Evolutionary conservation across 2,329 filamentous ascomycete species (phyloP).

Genomic region (Coniochaeta prunicola): DNA sequence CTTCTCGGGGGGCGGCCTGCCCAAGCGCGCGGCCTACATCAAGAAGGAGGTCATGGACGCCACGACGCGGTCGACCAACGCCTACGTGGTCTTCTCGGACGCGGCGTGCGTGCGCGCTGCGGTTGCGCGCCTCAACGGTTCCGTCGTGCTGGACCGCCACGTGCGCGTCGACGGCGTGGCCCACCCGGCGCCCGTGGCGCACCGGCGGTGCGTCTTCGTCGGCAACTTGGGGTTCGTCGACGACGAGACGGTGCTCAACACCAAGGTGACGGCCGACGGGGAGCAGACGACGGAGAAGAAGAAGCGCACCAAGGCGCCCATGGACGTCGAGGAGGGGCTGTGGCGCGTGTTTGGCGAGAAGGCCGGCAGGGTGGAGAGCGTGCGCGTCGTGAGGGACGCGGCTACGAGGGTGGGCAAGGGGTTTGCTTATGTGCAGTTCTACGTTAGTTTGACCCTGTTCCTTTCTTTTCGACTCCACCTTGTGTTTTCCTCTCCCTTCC

Average conservation of each 20-base stretch:
- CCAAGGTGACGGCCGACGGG: conserved; percentile 57
- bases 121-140: conserved; percentile 73
- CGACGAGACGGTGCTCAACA: conserved; percentile 68
- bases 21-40: conserved; percentile 91
- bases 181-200: conserved; percentile 74
- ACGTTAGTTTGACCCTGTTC: conserved; percentile 35
- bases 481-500: too few species aligned
- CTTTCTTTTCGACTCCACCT: neutral
- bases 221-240: conserved; percentile 96
- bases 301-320: conserved; percentile 66
- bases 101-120: conserved; percentile 69
- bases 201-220: conserved; percentile 89
- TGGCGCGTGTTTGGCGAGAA: conserved; percentile 72
- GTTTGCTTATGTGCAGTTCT: conserved; percentile 96
- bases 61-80: conserved; percentile 89
- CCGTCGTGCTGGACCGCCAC: conserved; percentile 76
- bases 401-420: conserved; percentile 93
- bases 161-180: conserved; percentile 86
- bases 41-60: conserved; percentile 85
- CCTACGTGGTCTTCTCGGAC: conserved; percentile 84
- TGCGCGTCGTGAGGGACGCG: conserved; percentile 83
- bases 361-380: conserved; percentile 80
- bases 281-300: conserved; percentile 53
- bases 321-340: conserved; percentile 87
- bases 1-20: conserved; percentile 68